Conservation (phyloP, 2,329 filamentous ascomycete species). For the Aspergillus spinulosporus region DNA sequence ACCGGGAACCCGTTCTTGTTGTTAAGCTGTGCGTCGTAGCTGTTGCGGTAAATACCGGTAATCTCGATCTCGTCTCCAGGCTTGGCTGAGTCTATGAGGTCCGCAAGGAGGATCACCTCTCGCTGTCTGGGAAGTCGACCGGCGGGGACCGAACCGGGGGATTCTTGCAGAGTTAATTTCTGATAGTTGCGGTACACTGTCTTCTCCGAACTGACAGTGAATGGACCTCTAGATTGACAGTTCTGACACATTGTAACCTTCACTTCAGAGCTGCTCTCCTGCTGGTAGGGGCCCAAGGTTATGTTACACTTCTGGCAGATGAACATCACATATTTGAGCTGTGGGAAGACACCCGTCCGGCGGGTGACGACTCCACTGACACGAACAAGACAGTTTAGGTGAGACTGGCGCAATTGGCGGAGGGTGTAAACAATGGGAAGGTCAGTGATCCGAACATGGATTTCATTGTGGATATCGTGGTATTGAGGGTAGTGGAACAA, state of each 20-base stretch:
- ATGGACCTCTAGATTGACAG: constrained; percentile 92
- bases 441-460: constrained; percentile 95
- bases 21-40: constrained; percentile 95
- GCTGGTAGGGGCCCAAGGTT: constrained; percentile 92
- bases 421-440: constrained; percentile 93
- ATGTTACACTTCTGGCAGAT: constrained; percentile 91
- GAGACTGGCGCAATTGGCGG: constrained; percentile 88
- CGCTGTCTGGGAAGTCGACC: constrained; percentile 89
- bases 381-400: constrained; percentile 91
- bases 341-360: constrained; percentile 91
- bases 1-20: constrained; percentile 99
- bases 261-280: constrained; percentile 94
- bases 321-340: constrained; percentile 98
- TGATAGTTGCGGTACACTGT: constrained; percentile 99
- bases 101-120: constrained; percentile 94
- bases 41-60: constrained; percentile 95
- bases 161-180: constrained; percentile 94
- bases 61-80: constrained; percentile 97
- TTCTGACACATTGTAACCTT: constrained; percentile 96
- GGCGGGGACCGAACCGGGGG: constrained; percentile 92
- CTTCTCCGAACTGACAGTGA: constrained; percentile 94
- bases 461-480: constrained; percentile 94
- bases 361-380: constrained; percentile 95
- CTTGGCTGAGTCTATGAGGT: constrained; percentile 94
- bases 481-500: constrained; percentile 97